Conservation (phyloP, 1,139 yeast species). For the Diutina neorugosa region DNA sequence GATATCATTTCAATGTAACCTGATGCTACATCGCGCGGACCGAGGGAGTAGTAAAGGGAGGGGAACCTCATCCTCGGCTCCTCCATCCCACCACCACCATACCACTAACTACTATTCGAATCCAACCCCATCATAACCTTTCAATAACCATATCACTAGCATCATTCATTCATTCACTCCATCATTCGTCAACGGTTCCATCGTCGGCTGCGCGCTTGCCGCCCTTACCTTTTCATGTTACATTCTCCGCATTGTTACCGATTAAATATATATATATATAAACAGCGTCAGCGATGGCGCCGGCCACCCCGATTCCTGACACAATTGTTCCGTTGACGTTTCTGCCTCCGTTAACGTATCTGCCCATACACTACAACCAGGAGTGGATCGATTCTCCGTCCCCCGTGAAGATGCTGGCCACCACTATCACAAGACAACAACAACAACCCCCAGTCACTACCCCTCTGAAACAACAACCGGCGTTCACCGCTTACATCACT, state of each 20-base stretch:
- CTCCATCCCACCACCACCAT: neutral
- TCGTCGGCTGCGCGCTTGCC: neutral
- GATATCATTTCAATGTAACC: neutral
- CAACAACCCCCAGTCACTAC: neutral
- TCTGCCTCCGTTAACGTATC: neutral
- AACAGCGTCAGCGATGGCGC: neutral
- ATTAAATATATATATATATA: slow-evolving; percentile 1
- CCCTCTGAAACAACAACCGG: neutral
- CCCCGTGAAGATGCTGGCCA: slow-evolving; percentile 3
- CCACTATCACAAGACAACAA: neutral
- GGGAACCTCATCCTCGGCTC: neutral
- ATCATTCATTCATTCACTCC: too few relatives aligned
- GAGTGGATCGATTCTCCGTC: slow-evolving; percentile 4
- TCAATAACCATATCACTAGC: too few relatives aligned
- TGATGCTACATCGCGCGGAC: neutral
- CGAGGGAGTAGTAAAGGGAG: neutral
- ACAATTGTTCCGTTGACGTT: neutral
- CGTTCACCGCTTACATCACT: slow-evolving; percentile 2
- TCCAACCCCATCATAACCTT: neutral
- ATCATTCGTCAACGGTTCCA: too few relatives aligned
- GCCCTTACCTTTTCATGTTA: neutral
- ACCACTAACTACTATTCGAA: neutral
- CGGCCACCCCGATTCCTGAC: slow-evolving; percentile 1
- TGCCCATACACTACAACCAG: slow-evolving; percentile 3
- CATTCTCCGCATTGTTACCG: slow-evolving; percentile 1